Base-by-base conservation (phyloP, 345 rosid species). In the Linum usitatissimum region DNA sequence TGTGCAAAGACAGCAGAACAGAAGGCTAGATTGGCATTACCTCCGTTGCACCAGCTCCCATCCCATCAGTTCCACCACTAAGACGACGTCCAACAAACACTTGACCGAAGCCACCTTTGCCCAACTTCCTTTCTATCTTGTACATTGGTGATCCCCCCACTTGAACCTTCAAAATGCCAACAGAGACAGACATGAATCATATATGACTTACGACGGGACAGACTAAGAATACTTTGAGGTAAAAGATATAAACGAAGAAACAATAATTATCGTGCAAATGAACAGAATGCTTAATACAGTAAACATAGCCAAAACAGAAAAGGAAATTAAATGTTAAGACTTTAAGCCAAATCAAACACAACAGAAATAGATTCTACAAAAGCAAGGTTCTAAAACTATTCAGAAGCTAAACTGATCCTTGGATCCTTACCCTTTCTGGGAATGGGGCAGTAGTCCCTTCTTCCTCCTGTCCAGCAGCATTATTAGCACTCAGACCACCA, bases 31-130 rank as follows among this genome's bases (percentile, higher is more conserved):
- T 45, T 62, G 18, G 63, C 5, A 73, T 66, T 75, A 93, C 99
- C 96, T 93, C 96, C 71, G 76, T 6, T 63, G 93, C 89, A 34
- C 84, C 89, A 59, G 96, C 70, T 69, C 96, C 97, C 12, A n/a
- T 20, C 2, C 66, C 14, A 4, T 63, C 9, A 68, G 55, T 73
- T 48, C 76, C 76, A n/a, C 72, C 76, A 21, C 8, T 55, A 34
- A 61, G 69, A 38, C 76, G 72, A 49, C 76, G 76, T 17, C 76
- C 76, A 21, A 73, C 76, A 28, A 73, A 73, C n/a, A 73, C 76
- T 45, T 73, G 76, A 56, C 76, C 76, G 21, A 73, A 73, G 42
- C 76, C 76, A 73, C 76, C 76, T 64, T 73, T 73, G 12, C 76
- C 76, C 72, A 73, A 51, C 57, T 68, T 73, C 58, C 69, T 68